These are phyloP conservation scores for Bipolaris bicolor DNA, from an alignment of 2,329 filamentous ascomycete genomes.

Conservation along the genomic window DNA sequence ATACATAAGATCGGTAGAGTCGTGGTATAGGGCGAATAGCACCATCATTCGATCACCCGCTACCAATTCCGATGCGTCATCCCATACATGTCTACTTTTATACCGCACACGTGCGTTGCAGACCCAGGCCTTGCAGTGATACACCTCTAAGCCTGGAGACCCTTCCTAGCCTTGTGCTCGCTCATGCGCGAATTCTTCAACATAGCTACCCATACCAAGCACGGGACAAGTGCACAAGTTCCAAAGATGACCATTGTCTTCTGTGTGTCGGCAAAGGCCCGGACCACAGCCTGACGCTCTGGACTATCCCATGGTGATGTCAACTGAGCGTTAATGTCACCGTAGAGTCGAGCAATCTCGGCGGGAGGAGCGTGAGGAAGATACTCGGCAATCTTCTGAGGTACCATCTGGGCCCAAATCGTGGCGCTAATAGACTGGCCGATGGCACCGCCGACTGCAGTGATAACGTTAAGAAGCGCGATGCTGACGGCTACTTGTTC, in stretches of 20 bases:
- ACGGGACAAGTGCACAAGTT: conserved; percentile 32
- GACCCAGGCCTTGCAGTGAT: neutral
- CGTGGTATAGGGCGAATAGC: neutral
- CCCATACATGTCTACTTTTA: neutral
- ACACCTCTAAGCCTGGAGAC: conserved; percentile 15
- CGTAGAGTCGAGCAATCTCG: conserved; percentile 24
- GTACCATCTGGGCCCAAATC: conserved; percentile 67
- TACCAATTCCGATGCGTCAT: neutral
- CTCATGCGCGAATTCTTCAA: conserved; percentile 30
- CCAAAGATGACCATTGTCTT: conserved; percentile 40
- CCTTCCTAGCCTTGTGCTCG: conserved; percentile 13
- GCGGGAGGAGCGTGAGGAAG: conserved; percentile 22
- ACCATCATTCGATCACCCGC: neutral
- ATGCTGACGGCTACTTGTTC: conserved; percentile 24
- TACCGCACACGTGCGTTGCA: neutral
- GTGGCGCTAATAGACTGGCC: conserved; percentile 62
- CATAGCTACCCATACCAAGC: conserved; percentile 30
- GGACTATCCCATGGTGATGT: conserved; percentile 56
- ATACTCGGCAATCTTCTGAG: conserved; percentile 28
- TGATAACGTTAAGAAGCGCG: conserved; percentile 61
- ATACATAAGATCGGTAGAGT: neutral
- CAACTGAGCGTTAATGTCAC: conserved; percentile 61
- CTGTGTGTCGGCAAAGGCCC: conserved; percentile 43
- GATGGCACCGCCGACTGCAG: conserved; percentile 56
- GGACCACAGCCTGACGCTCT: conserved; percentile 49